Conservation (phyloP, 2,329 filamentous ascomycete species). For the Sphaerulina vaccinii region DNA sequence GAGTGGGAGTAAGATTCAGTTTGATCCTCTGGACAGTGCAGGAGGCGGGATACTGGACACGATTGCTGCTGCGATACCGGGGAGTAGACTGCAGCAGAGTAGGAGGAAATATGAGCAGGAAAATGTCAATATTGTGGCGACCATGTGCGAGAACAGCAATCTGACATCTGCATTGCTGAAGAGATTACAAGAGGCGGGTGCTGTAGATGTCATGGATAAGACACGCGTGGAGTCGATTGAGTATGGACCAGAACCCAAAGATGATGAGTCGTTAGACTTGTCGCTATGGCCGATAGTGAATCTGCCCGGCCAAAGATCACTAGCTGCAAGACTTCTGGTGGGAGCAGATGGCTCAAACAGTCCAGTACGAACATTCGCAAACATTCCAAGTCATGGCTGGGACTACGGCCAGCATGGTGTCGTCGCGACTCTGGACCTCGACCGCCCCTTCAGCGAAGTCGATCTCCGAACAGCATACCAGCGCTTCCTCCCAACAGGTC, state of each 20-base stretch:
- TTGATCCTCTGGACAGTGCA: slow-evolving; percentile 45
- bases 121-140: slow-evolving; percentile 63
- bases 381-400: slow-evolving; percentile 83
- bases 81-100: slow-evolving; percentile 28
- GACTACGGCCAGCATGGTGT: slow-evolving; percentile 89
- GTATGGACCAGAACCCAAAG: slow-evolving; percentile 64
- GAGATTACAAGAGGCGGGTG: slow-evolving; percentile 56
- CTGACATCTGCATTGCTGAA: slow-evolving; percentile 72
- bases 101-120: slow-evolving; percentile 27
- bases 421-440: slow-evolving; percentile 78
- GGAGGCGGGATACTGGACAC: slow-evolving; percentile 28
- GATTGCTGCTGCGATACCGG: slow-evolving; percentile 32
- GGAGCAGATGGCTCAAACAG: slow-evolving; percentile 95
- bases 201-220: slow-evolving; percentile 70
- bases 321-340: slow-evolving; percentile 81
- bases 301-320: slow-evolving; percentile 60
- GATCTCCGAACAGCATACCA: slow-evolving; percentile 80
- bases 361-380: slow-evolving; percentile 84
- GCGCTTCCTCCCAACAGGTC: slow-evolving; percentile 88
- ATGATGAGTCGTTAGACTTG: slow-evolving; percentile 62
- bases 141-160: slow-evolving; percentile 95
- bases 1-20: slow-evolving; percentile 81
- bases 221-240: slow-evolving; percentile 77
- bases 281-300: slow-evolving; percentile 84
- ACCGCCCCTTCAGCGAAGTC: slow-evolving; percentile 32